Percentiles rank a stretch among this genome's conserved stretches.
Conservation (phyloP, 805 yeast genomes). For the Schizosaccharomyces cryophilus region DNA sequence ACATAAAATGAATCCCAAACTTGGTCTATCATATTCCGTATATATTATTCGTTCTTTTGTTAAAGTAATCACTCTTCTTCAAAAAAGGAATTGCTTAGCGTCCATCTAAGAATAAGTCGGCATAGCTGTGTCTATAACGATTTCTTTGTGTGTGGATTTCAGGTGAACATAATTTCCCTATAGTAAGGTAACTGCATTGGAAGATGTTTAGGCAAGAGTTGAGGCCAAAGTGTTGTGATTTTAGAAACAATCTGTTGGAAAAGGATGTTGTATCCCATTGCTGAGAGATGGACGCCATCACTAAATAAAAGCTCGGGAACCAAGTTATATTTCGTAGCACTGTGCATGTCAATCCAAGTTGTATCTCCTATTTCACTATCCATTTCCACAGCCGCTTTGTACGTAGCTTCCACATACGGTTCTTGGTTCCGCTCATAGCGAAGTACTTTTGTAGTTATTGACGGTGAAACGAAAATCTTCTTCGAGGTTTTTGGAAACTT, state of each 20-base stretch:
- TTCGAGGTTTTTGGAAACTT: not conserved
- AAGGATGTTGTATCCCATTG: not conserved
- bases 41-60: no score
- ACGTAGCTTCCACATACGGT: not conserved
- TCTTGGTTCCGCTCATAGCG: not conserved
- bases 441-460: not conserved
- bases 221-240: not conserved
- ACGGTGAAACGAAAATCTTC: not conserved
- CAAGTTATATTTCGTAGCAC: not conserved
- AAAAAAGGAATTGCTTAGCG: not conserved
- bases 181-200: not conserved
- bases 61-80: no score
- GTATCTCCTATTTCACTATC: no score
- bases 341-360: not conserved
- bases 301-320: not conserved
- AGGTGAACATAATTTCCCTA: not conserved
- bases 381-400: not conserved
- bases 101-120: not conserved
- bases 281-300: not conserved
- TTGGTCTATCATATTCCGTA: no score
- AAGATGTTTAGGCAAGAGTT: not conserved
- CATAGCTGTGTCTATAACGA: not conserved
- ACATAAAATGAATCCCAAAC: no score
- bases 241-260: not conserved
- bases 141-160: not conserved